phyloP scores from a whole-genome alignment of 805 yeast species.

The Wickerhamomyces ciferrii region DNA sequence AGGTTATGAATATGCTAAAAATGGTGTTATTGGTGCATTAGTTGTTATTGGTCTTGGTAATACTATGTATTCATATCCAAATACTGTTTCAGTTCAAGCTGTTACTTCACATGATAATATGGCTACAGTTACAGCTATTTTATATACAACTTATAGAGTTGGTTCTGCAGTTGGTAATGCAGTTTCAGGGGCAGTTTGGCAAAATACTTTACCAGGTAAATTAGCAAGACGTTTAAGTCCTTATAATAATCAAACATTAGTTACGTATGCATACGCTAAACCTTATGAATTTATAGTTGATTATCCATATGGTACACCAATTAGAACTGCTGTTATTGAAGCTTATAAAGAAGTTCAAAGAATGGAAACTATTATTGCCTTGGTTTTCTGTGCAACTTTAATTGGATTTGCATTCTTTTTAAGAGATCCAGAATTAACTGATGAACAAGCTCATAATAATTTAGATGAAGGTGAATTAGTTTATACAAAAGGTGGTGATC shows the following conservation, averaged over 20 bases:
- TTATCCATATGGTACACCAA: slow-evolving; percentile 60
- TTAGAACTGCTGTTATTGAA: slow-evolving; percentile 48
- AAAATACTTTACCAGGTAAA: slow-evolving; percentile 45
- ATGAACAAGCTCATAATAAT: slow-evolving; percentile 7
- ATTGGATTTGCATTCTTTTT: slow-evolving; percentile 37
- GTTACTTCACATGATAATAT: slow-evolving; percentile 60
- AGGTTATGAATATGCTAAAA: slow-evolving; percentile 41
- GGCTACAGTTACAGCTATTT: slow-evolving; percentile 59
- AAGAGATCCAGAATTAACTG: slow-evolving; percentile 38
- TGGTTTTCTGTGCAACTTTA: slow-evolving; percentile 43
- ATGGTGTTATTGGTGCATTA: slow-evolving; percentile 63
- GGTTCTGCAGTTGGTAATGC: slow-evolving; percentile 64
- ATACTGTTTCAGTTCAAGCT: slow-evolving; percentile 59
- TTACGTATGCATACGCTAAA: slow-evolving; percentile 37
- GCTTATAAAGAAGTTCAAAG: slow-evolving; percentile 57
- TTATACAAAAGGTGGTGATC: neutral
- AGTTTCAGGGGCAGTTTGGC: slow-evolving; percentile 70
- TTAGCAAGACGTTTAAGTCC: slow-evolving; percentile 26
- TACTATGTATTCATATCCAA: slow-evolving; percentile 63
- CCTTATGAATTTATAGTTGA: slow-evolving; percentile 42
- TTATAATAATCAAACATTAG: slow-evolving; percentile 29
- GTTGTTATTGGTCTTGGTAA: slow-evolving; percentile 66
- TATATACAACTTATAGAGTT: slow-evolving; percentile 50
- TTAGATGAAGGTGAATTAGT: slow-evolving; percentile 6
- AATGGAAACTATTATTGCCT: slow-evolving; percentile 44